Conservation (phyloP, 495 filamentous ascomycete species). For the Chlorociboria aeruginascens region DNA sequence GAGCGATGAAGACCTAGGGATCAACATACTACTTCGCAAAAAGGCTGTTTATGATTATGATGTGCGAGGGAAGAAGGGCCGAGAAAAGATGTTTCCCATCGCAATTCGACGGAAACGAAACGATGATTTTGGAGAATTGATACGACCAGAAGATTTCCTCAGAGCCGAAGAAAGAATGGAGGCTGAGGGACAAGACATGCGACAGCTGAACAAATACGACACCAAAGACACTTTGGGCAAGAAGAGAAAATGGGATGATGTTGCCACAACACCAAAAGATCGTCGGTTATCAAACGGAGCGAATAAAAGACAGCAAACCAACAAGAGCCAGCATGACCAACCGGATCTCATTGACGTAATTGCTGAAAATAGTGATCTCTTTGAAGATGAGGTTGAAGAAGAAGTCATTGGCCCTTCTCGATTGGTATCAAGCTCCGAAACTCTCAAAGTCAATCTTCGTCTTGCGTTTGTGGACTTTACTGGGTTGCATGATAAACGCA, state of each 20-base stretch:
- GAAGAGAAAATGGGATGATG: conserved; percentile 87
- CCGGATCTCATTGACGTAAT: conserved; percentile 4
- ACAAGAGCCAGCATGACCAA: conserved; percentile 2
- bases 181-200: conserved; percentile 47
- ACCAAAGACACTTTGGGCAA: conserved; percentile 64
- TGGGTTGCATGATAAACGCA: conserved; percentile 86
- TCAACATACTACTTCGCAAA: conserved; percentile 81
- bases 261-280: conserved; percentile 29
- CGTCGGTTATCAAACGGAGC: conserved; percentile 25
- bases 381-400: conserved; percentile 39
- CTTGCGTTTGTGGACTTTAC: conserved; percentile 85
- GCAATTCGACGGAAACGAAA: conserved; percentile 64
- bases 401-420: conserved; percentile 62
- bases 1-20: conserved; percentile 75
- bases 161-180: conserved; percentile 87
- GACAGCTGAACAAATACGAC: conserved; percentile 29
- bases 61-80: conserved; percentile 82
- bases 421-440: conserved; percentile 45
- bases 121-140: conserved; percentile 89
- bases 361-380: conserved; percentile 27
- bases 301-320: conserved; percentile 31
- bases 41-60: conserved; percentile 87
- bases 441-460: conserved; percentile 53
- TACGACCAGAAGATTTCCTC: conserved; percentile 88
- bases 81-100: conserved; percentile 87